Conservation (phyloP, 2,329 filamentous ascomycete genomes). For the Chaetomiaceae sp. region DNA sequence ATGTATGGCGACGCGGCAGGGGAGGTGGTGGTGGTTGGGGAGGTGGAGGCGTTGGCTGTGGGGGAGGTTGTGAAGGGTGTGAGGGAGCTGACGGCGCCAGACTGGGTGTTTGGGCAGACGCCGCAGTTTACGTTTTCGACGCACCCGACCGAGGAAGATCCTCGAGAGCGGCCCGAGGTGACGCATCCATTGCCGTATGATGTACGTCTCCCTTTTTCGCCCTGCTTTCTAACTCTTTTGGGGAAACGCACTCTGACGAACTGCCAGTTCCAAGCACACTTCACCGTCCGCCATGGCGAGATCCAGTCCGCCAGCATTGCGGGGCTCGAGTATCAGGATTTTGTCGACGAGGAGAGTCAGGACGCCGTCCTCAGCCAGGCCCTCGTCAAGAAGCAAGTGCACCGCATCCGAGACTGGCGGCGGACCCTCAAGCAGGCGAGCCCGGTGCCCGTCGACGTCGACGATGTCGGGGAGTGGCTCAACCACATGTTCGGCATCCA, state of each 20-base stretch:
- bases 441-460: slow-evolving; percentile 11
- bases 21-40: slow-evolving; percentile 37
- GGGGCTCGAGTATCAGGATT: slow-evolving; percentile 22
- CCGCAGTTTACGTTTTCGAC: slow-evolving; percentile 73
- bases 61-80: slow-evolving; percentile 36
- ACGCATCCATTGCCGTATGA: slow-evolving; percentile 29
- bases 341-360: slow-evolving; percentile 5
- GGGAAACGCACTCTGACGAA: neutral
- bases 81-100: slow-evolving; percentile 44
- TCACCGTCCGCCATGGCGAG: slow-evolving; percentile 38
- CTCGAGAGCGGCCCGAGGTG: slow-evolving; percentile 50
- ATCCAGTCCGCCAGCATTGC: slow-evolving; percentile 29
- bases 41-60: slow-evolving; percentile 41
- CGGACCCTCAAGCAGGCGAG: slow-evolving; percentile 19
- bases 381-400: slow-evolving; percentile 24
- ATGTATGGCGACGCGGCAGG: slow-evolving; percentile 55
- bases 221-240: too few species aligned
- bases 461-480: slow-evolving; percentile 27
- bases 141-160: slow-evolving; percentile 53
- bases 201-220: slow-evolving; percentile 31
- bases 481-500: slow-evolving; percentile 29
- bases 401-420: slow-evolving; percentile 30
- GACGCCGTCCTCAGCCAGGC: slow-evolving; percentile 18
- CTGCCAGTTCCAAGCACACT: slow-evolving; percentile 30
- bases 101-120: slow-evolving; percentile 83